phyloP scores from a whole-genome alignment of 106 monocot genomes.

The Dendrobium huoshanense region DNA sequence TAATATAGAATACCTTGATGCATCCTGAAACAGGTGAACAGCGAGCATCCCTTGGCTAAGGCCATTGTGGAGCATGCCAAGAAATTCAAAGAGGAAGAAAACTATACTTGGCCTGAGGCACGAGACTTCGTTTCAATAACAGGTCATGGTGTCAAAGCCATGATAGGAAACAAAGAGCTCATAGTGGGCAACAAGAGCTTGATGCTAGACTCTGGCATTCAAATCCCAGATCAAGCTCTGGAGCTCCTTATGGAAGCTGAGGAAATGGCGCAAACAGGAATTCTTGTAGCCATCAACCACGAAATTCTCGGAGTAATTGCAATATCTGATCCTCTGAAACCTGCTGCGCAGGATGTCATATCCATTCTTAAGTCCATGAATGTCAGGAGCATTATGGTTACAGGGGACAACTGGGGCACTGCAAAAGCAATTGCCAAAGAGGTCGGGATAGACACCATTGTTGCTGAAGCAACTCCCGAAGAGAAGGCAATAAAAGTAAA shows the following conservation, averaged over 20 bases:
- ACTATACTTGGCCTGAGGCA: conserved; percentile 50
- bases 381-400: conserved; percentile 86
- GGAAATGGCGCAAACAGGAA: conserved; percentile 58
- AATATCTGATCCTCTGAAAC: conserved; percentile 81
- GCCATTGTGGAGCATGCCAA: conserved; percentile 76
- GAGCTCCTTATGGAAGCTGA: conserved; percentile 70
- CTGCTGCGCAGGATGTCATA: conserved; percentile 67
- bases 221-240: conserved; percentile 53
- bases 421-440: conserved; percentile 77
- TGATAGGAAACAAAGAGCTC: conserved; percentile 40
- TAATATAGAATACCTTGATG: background rate
- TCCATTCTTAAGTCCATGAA: conserved; percentile 86
- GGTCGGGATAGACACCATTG: conserved; percentile 57
- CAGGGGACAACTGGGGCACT: conserved; percentile 94
- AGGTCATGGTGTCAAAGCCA: conserved; percentile 81
- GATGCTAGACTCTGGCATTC: conserved; percentile 54
- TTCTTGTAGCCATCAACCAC: conserved; percentile 57
- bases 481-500: conserved; percentile 76
- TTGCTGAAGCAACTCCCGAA: conserved; percentile 82
- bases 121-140: conserved; percentile 58
- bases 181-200: conserved; percentile 79
- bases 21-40: conserved; percentile 49
- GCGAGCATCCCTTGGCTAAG: conserved; percentile 87
- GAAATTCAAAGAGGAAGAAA: conserved; percentile 55
- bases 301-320: conserved; percentile 70